Conservation (phyloP, 805 yeast species). For the Ogataea methanolica region DNA sequence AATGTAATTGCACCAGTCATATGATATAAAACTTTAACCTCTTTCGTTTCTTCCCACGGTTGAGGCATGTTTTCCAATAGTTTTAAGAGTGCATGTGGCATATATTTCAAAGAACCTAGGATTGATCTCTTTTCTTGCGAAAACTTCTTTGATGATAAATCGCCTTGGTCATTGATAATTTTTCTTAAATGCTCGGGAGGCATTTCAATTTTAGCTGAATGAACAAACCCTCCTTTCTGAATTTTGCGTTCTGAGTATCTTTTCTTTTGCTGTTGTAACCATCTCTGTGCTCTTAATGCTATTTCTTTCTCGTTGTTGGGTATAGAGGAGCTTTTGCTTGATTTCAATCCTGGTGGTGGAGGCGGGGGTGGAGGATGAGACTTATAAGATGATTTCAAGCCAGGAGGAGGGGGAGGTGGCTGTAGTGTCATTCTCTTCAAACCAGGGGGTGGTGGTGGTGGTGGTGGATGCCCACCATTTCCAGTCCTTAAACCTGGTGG, state of each 20-base stretch:
- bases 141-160: constrained; percentile 71
- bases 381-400: neutral
- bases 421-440: neutral
- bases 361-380: constrained; percentile 29
- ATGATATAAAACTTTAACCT: constrained; percentile 86
- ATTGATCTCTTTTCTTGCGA: constrained; percentile 83
- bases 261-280: constrained; percentile 61
- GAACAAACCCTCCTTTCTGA: constrained; percentile 43
- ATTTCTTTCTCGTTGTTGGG: constrained; percentile 22
- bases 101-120: constrained; percentile 84
- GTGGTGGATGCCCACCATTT: constrained; percentile 3
- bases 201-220: constrained; percentile 69
- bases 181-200: constrained; percentile 92
- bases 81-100: constrained; percentile 93
- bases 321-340: constrained; percentile 22
- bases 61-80: constrained; percentile 95
- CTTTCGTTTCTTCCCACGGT: constrained; percentile 91
- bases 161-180: constrained; percentile 79
- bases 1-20: constrained; percentile 91
- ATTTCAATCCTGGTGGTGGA: constrained; percentile 30
- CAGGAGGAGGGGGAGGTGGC: constrained; percentile 15
- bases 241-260: constrained; percentile 39
- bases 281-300: constrained; percentile 43
- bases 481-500: constrained; percentile 7
- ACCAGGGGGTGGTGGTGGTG: constrained; percentile 13